Evolutionary conservation across 176 grass and related monocot genomes (phyloP).

Genomic region (Eleusine indica): DNA sequence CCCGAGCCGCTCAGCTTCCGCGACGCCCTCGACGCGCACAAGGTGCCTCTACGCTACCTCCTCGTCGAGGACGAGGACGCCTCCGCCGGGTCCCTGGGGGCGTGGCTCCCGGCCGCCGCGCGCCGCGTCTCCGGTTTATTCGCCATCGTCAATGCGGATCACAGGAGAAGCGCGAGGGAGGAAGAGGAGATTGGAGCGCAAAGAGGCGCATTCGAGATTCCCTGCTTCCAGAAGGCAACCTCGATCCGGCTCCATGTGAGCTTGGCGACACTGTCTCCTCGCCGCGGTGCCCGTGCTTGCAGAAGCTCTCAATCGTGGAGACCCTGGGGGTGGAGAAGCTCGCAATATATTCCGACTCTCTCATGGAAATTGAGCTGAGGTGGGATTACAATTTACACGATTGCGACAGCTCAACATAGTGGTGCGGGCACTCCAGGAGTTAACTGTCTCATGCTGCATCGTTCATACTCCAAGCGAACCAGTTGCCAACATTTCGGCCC

Average conservation of each 20-base stretch:
- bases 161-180: no score
- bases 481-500: no score
- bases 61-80: neutral
- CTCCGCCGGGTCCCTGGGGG: neutral
- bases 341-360: no score
- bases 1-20: no score
- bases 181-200: neutral
- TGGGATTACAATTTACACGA: no score
- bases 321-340: no score
- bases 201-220: neutral
- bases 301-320: neutral
- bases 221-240: conserved; percentile 13
- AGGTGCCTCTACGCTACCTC: neutral
- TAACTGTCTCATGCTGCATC: no score
- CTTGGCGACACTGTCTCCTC: conserved; percentile 26
- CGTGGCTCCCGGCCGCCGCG: conserved; percentile 27
- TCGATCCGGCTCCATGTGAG: neutral
- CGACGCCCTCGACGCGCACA: neutral
- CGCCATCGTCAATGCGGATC: neutral
- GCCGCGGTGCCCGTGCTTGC: neutral
- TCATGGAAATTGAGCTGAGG: no score
- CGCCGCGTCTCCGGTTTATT: conserved; percentile 4
- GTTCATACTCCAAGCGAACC: no score
- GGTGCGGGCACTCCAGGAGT: no score
- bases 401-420: no score